Conservation (phyloP, 2,329 filamentous ascomycete species). For the Chaetomium sp. region DNA sequence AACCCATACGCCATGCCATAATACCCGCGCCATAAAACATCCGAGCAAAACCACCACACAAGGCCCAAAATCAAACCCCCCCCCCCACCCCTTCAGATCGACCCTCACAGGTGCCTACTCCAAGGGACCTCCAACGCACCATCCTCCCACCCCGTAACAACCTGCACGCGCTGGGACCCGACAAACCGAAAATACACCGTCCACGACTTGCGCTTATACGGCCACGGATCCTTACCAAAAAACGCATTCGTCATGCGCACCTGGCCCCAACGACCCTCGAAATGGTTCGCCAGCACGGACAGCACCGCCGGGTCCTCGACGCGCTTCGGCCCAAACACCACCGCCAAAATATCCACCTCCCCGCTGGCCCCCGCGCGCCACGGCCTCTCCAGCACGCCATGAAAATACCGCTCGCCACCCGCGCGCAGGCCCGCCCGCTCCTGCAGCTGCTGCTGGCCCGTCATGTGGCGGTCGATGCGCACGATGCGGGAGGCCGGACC, state of each 20-base stretch:
- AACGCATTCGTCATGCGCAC: slow-evolving; percentile 34
- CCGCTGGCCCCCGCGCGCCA: slow-evolving; percentile 22
- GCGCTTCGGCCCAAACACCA: slow-evolving; percentile 30
- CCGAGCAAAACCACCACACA: no score
- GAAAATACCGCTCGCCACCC: neutral
- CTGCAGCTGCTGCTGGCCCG: slow-evolving; percentile 29
- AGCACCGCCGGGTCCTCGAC: slow-evolving; percentile 30
- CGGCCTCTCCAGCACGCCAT: slow-evolving; percentile 12
- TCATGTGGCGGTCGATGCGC: slow-evolving; percentile 26
- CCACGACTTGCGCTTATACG: slow-evolving; percentile 32
- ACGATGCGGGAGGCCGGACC: slow-evolving; percentile 17
- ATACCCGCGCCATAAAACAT: no score
- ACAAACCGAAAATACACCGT: slow-evolving; percentile 30
- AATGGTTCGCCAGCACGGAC: slow-evolving; percentile 29
- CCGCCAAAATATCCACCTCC: slow-evolving; percentile 33
- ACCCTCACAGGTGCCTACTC: slow-evolving; percentile 20
- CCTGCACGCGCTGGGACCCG: slow-evolving; percentile 33
- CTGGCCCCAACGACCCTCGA: slow-evolving; percentile 33
- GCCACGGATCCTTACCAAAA: slow-evolving; percentile 35
- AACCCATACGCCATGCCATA: no score
- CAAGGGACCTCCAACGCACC: slow-evolving; percentile 34
- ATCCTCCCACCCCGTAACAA: slow-evolving; percentile 40
- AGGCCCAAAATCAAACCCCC: no score
- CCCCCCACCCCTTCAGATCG: neutral
- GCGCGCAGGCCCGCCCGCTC: slow-evolving; percentile 6